phyloP scores from a whole-genome alignment of 1,139 yeast genomes.

The Zhuliangozyma parablackwelliae region DNA sequence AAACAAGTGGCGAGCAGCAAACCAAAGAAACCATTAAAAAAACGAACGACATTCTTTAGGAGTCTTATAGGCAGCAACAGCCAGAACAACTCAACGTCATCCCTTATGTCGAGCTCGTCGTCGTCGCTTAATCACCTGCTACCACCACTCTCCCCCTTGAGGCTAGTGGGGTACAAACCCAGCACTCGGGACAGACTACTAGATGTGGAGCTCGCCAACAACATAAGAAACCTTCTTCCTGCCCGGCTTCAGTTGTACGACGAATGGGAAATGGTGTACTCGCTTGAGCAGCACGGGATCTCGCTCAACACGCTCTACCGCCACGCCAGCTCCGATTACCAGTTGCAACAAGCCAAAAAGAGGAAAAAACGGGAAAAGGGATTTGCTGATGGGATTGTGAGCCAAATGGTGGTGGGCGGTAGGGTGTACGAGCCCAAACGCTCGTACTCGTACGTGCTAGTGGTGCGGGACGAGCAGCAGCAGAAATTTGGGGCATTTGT shows the following conservation, averaged over 20 bases:
- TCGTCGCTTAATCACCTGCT: slow-evolving; percentile 7
- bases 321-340: slow-evolving; percentile 31
- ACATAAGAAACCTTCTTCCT: slow-evolving; percentile 70
- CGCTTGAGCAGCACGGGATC: slow-evolving; percentile 89
- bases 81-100: slow-evolving; percentile 5
- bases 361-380: slow-evolving; percentile 23
- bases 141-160: slow-evolving; percentile 34
- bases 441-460: slow-evolving; percentile 65
- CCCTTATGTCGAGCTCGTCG: slow-evolving; percentile 3
- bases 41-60: slow-evolving; percentile 8
- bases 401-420: slow-evolving; percentile 25
- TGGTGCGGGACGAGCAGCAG: slow-evolving; percentile 59
- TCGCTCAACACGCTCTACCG: slow-evolving; percentile 70
- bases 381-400: slow-evolving; percentile 35
- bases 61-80: slow-evolving; percentile 5
- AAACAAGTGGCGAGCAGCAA: not conserved
- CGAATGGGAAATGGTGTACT: slow-evolving; percentile 74
- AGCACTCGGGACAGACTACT: slow-evolving; percentile 57
- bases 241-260: slow-evolving; percentile 71
- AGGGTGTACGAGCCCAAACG: slow-evolving; percentile 22
- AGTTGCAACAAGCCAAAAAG: slow-evolving; percentile 19
- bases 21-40: slow-evolving; percentile 3
- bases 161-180: slow-evolving; percentile 50
- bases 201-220: slow-evolving; percentile 60
- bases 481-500: slow-evolving; percentile 78